phyloP scores from a whole-genome alignment of 1,284 basidiomycete genomes.

The Cutaneotrichosporon cavernicola region DNA sequence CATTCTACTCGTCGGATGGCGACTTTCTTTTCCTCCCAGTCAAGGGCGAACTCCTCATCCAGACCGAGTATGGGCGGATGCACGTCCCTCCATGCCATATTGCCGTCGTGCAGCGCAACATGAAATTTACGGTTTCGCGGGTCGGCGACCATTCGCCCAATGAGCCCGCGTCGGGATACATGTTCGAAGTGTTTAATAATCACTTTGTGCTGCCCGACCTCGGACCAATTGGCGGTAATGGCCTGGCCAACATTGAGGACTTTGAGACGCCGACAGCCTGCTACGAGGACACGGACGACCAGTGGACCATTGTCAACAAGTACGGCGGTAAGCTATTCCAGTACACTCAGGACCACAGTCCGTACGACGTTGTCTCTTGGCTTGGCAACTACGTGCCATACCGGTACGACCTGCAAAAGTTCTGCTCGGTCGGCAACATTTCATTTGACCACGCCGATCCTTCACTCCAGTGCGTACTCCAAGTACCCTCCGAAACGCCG shows the following conservation, averaged over 20 bases:
- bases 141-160: constrained; percentile 12
- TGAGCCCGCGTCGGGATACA: constrained; percentile 50
- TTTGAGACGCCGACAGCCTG: constrained; percentile 64
- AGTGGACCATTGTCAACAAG: constrained; percentile 56
- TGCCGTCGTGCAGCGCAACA: constrained; percentile 64
- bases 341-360: constrained; percentile 54
- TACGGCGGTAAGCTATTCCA: constrained; percentile 36
- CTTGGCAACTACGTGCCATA: constrained; percentile 69
- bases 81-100: constrained; percentile 67
- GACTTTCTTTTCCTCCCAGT: constrained; percentile 68
- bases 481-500: constrained; percentile 56
- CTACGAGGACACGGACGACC: constrained; percentile 59
- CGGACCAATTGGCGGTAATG: constrained; percentile 64
- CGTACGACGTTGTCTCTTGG: constrained; percentile 66
- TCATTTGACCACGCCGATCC: constrained; percentile 56
- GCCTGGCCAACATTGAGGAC: constrained; percentile 64
- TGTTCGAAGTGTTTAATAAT: constrained; percentile 64
- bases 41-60: constrained; percentile 65
- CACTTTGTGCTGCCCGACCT: constrained; percentile 67
- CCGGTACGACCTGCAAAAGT: constrained; percentile 68
- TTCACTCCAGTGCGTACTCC: constrained; percentile 40
- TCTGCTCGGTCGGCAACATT: constrained; percentile 65
- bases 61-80: constrained; percentile 68
- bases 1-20: constrained; percentile 67
- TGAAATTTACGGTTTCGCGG: constrained; percentile 62